Conservation (phyloP, 345 rosid species). For the Populus nigra region DNA sequence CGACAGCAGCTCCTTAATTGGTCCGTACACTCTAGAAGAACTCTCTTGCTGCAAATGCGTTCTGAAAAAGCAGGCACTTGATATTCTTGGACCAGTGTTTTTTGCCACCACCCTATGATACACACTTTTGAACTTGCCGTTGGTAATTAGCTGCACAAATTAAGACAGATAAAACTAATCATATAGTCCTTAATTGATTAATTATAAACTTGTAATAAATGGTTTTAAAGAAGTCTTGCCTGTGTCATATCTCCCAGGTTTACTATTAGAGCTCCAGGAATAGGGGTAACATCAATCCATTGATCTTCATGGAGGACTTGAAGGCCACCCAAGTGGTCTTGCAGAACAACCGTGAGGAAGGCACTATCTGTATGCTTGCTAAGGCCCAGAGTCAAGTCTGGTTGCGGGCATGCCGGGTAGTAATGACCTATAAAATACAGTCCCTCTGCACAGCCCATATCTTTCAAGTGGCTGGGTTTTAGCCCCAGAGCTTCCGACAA, state of each 20-base stretch:
- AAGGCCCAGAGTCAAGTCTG: constrained; percentile 1
- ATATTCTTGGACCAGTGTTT: constrained; percentile 7
- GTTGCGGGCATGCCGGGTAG: constrained; percentile 13
- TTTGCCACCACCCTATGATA: constrained; percentile 2
- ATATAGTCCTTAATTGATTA: too few species aligned
- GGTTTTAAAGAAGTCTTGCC: neutral
- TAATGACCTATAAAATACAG: constrained; percentile 1
- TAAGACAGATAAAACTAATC: neutral
- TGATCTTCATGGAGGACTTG: constrained; percentile 10
- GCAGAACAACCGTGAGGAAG: neutral
- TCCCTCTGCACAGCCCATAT: constrained; percentile 6
- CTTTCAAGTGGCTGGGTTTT: constrained; percentile 2
- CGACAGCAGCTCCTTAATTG: constrained; percentile 4
- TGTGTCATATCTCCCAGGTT: constrained; percentile 1
- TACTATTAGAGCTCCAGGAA: neutral
- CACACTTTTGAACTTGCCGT: constrained; percentile 12
- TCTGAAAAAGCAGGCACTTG: constrained; percentile 7
- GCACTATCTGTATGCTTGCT: constrained; percentile 6
- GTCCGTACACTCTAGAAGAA: neutral
- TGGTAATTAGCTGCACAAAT: constrained; percentile 1
- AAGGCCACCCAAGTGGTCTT: constrained; percentile 9
- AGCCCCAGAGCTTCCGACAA: constrained; percentile 14
- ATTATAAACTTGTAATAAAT: too few species aligned
- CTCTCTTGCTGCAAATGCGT: neutral
- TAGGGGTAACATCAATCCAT: neutral